Evolutionary conservation across 768 basidiomycete species (phyloP).

Genomic region (Rhizopogon roseolus): DNA sequence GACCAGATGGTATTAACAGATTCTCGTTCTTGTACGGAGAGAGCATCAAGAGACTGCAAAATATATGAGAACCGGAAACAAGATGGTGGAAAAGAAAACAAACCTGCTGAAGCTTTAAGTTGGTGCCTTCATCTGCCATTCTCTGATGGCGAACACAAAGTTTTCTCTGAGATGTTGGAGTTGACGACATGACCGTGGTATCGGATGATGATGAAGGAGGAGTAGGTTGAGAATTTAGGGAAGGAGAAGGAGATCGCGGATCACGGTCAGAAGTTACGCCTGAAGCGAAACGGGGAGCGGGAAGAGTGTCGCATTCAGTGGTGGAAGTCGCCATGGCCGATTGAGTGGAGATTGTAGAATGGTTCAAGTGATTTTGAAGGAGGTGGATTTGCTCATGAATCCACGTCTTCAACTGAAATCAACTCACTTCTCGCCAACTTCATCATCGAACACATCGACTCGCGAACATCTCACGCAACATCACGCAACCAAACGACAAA

Average conservation of each 20-base stretch:
- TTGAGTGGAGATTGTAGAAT: neutral
- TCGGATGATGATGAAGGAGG: neutral
- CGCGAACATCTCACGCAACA: constrained; percentile 28
- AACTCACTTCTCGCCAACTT: neutral
- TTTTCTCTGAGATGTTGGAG: constrained; percentile 55
- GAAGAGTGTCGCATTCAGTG: constrained; percentile 64
- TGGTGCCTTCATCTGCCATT: constrained; percentile 95
- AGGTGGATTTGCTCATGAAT: neutral
- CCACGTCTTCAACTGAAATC: too few relatives aligned
- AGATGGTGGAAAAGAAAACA: neutral
- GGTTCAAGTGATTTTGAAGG: neutral
- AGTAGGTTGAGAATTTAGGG: constrained; percentile 7
- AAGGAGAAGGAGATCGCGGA: constrained; percentile 20
- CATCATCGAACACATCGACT: neutral
- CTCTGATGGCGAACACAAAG: constrained; percentile 91
- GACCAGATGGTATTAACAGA: constrained; percentile 93
- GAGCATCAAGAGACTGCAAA: constrained; percentile 81
- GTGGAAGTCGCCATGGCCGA: constrained; percentile 16
- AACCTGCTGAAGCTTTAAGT: constrained; percentile 83
- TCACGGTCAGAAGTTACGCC: constrained; percentile 14
- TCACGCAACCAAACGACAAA: constrained; percentile 19
- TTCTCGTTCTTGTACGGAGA: constrained; percentile 81
- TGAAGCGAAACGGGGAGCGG: constrained; percentile 50
- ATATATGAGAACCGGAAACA: constrained; percentile 4
- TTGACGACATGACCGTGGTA: constrained; percentile 13